Evolutionary conservation across 2,329 filamentous ascomycete species (phyloP), one percentile per base, ranked within the genome.

Genomic region (Mycosphaerella arachidis): DNA sequence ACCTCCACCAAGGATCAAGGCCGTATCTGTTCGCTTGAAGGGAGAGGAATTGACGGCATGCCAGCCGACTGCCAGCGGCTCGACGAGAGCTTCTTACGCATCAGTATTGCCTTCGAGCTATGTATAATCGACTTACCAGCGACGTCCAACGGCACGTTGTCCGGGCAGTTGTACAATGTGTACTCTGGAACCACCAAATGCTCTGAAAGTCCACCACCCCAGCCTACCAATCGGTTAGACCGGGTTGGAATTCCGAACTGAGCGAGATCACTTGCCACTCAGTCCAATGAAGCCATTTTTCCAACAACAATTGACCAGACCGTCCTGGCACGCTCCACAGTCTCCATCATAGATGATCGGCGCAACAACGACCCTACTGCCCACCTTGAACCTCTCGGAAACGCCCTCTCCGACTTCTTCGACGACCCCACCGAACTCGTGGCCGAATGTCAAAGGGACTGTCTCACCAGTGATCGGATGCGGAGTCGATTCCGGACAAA

Each of bases 261-360:
- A 24, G 8, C n/a, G n/a, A 43, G 4, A 18, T 43, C n/a, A n/a
- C 40, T 43, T n/a, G 8, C 78, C 80, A 48, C 77, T 81, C 18
- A 83, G 66, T 1, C 81, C 81, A 6, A 83, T 73, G 66, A 83
- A 83, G 1, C 81, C 81, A 60, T 81, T 82, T 51, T 76, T 78
- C 68, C 81, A 79, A 64, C 81, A 83, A 71, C 80, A 82, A 59
- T 83, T 84, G 57, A 81, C 77, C 20, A 80, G 68, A 0, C 80
- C 80, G n/a, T 79, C 76, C 58, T 77, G 73, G 65, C 82, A 84
- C 6, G 81, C 77, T 10, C 76, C 75, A 66, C 81, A 84, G 12
- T 77, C 78, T 7, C 76, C 78, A 57, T 82, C 80, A 68, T 82
- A 84, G 51, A 83, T 82, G 68, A 82, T 83, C 8, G 82, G 81